A percentile compares a stretch with the other conserved stretches of the same genome.
phyloP scores from a whole-genome alignment of 2,329 filamentous ascomycete genomes.

The Colletotrichum sp. region DNA sequence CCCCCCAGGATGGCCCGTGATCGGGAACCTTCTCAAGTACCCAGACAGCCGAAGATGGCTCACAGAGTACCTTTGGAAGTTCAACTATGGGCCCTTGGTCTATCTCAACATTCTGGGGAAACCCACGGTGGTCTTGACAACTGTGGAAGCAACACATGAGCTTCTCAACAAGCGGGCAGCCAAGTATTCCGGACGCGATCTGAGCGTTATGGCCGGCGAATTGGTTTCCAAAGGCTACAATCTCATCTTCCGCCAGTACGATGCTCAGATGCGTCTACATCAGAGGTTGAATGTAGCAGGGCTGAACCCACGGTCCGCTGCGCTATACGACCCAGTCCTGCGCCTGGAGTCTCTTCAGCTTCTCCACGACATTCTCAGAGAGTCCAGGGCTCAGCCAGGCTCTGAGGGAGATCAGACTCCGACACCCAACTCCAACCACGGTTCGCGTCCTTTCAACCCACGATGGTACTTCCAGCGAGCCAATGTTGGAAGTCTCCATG shows the following conservation, averaged over 20 bases:
- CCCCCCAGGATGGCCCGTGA: neutral
- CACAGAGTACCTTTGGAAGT: neutral
- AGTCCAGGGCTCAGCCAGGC: neutral
- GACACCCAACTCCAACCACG: too few relatives aligned
- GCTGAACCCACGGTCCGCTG: neutral
- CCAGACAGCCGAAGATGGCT: neutral
- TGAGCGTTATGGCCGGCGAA: neutral
- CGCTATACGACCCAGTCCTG: neutral
- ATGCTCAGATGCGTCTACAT: neutral
- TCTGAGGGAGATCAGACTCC: neutral
- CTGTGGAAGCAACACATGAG: conserved; percentile 4
- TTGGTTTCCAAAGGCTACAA: neutral
- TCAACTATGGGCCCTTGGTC: neutral
- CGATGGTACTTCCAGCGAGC: neutral
- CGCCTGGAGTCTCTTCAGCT: neutral
- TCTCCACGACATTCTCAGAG: neutral
- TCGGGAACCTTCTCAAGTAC: conserved; percentile 1
- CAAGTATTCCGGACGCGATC: neutral
- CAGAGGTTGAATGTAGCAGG: neutral
- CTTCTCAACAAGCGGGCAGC: neutral
- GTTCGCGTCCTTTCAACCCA: neutral
- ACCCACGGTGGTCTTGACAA: neutral
- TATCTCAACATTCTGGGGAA: neutral
- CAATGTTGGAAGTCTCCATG: neutral
- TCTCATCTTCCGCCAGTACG: conserved; percentile 7